Evolutionary conservation across 75 land plant species (phyloP).

Genomic region (Cryptomeria japonica): DNA sequence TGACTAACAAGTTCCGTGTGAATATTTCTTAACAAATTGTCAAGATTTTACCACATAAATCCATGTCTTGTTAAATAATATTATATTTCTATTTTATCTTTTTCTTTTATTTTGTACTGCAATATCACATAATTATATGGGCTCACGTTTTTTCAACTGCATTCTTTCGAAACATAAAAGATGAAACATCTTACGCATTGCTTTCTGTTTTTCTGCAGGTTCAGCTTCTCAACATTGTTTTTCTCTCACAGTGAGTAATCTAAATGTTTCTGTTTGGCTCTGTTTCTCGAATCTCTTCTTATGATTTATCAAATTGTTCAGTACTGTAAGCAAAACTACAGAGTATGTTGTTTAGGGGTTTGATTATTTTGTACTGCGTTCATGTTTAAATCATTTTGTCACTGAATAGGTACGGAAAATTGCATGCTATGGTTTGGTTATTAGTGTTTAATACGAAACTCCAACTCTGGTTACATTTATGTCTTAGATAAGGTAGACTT

Average conservation of each 20-base stretch:
- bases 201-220: slow-evolving; percentile 52
- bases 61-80: no score
- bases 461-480: no score
- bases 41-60: no score
- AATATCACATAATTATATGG: no score
- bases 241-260: slow-evolving; percentile 77
- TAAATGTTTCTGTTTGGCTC: not conserved
- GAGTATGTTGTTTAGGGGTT: not conserved
- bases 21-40: no score
- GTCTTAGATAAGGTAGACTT: no score
- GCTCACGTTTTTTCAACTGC: no score
- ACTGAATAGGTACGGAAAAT: no score
- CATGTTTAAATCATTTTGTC: not conserved
- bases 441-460: not conserved
- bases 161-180: not conserved
- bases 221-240: slow-evolving; percentile 84
- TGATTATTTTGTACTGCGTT: not conserved
- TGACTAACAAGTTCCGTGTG: no score
- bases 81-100: no score
- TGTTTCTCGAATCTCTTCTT: not conserved
- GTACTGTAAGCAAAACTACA: not conserved
- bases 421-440: no score
- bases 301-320: not conserved
- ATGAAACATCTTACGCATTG: not conserved
- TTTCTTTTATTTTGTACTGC: no score